Percentiles rank a stretch among this genome's conserved stretches.
Evolutionary conservation across 1,284 basidiomycete genomes (phyloP).

Genomic region (Puccinia triticina): DNA sequence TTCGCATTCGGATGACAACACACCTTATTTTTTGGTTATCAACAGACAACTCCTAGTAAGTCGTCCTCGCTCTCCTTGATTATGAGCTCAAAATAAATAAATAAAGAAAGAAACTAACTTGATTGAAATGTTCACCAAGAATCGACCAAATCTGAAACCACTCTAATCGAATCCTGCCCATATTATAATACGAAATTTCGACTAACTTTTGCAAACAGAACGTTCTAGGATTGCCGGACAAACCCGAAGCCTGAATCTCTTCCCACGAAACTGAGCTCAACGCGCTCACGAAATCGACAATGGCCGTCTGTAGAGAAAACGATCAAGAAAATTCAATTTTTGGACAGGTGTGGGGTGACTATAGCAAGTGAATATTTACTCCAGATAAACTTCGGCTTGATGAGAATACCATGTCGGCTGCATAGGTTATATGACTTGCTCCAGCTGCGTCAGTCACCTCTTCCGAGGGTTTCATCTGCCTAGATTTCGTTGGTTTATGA

Average conservation of each 20-base stretch:
- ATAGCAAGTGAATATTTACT: conserved; percentile 64
- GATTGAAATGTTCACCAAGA: conserved; percentile 97
- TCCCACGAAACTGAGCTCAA: conserved; percentile 98
- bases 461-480: conserved; percentile 70
- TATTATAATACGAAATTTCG: conserved; percentile 99
- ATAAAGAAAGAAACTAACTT: conserved; percentile 68
- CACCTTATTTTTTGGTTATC: conserved; percentile 66
- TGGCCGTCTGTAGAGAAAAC: conserved; percentile 72
- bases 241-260: conserved; percentile 94
- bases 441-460: conserved; percentile 95
- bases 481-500: conserved; percentile 58
- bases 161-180: conserved; percentile 95
- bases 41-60: no score
- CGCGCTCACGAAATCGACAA: conserved; percentile 96
- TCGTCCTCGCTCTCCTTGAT: background rate
- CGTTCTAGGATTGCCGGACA: conserved; percentile 82
- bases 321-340: background rate
- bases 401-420: conserved; percentile 99
- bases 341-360: background rate
- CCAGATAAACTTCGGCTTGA: conserved; percentile 90
- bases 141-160: conserved; percentile 99
- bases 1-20: conserved; percentile 98
- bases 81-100: background rate
- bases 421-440: conserved; percentile 96
- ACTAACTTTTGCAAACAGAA: conserved; percentile 99